These are phyloP conservation scores for Cucurbita pepo DNA, from an alignment of 306 rosid species.

Conservation along the genomic window DNA sequence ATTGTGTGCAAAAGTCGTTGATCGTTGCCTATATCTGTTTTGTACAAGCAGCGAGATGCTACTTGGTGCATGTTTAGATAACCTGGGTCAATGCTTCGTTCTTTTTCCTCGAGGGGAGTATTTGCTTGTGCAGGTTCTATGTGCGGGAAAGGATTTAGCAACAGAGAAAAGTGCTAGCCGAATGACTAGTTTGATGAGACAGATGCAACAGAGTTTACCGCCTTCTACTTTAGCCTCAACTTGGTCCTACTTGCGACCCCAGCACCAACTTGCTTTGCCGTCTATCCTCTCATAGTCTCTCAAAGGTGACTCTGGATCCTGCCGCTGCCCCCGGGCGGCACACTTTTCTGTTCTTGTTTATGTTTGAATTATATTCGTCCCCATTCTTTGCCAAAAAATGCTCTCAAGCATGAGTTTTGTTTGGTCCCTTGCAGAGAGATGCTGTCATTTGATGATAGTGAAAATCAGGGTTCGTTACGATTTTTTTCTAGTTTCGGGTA, in stretches of 20 bases:
- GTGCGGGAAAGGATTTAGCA: conserved; percentile 88
- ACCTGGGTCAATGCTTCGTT: neutral
- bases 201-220: conserved; percentile 90
- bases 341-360: conserved; percentile 13
- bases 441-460: conserved; percentile 18
- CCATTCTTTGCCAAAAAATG: conserved; percentile 73
- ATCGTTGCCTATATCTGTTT: no score
- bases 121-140: conserved; percentile 43
- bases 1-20: neutral
- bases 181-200: conserved; percentile 68
- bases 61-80: neutral
- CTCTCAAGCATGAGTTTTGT: conserved; percentile 48
- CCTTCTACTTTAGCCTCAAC: conserved; percentile 83
- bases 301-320: conserved; percentile 17
- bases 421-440: conserved; percentile 26
- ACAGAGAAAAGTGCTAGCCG: conserved; percentile 79
- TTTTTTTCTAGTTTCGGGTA: conserved; percentile 18
- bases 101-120: neutral
- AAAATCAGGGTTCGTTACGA: conserved; percentile 14
- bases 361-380: conserved; percentile 35
- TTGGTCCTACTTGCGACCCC: conserved; percentile 96
- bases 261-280: conserved; percentile 86
- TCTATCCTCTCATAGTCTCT: conserved; percentile 59
- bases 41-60: no score
- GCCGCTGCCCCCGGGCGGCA: conserved; percentile 3